Base-by-base conservation (phyloP, 768 basidiomycete genomes). In the Russula compacta region DNA sequence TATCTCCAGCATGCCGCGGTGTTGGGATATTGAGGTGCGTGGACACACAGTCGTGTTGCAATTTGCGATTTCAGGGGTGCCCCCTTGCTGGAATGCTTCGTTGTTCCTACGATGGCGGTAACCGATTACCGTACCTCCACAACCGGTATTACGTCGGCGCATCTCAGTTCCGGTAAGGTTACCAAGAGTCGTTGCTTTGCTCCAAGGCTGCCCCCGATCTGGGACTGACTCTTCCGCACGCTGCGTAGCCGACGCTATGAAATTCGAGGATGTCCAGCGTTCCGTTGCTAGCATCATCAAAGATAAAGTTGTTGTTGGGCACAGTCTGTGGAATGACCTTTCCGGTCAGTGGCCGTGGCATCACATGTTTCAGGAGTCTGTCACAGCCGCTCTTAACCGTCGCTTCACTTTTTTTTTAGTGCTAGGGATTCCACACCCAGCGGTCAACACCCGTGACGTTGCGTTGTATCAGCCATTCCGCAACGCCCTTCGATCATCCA, bases 381-480 rank as follows among this genome's bases (percentile, higher is more conserved):
- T 43, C 43, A 24, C 43, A 38, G 32, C 33, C 48, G 53, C 17
- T 29, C 12, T 24, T 58, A 54, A 57, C 53, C 56, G 66, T 59
- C 63, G 62, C 55, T 64, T 64, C 53, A 35, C 8, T 17, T 40
- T 42, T 39, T 43, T 65, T 58, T 48, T 67, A 89, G 89, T 92
- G 17, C 79, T 92, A 55, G 89, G 89, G 17, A 84, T 91, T 61
- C 86, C 88, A 15, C 89, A 91, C 72, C 81, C 85, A 38, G 88
- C 89, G 15, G 84, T 86, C 8, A 77, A 78, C 52, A 92, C 90
- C 12, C 81, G 90, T 53, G 90, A 92, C 69, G 87, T 90, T 56
- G 89, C 84, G 4, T 73, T 92, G 36, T 92, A 89, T 72, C 80
- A 87, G 75, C 89, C 89, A 0, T 92, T 91, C 69, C 80, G 87